A percentile compares a stretch with the other conserved stretches of the same genome.
phyloP scores from a whole-genome alignment of 495 filamentous ascomycete genomes.

The Aspergillus ostianus region DNA sequence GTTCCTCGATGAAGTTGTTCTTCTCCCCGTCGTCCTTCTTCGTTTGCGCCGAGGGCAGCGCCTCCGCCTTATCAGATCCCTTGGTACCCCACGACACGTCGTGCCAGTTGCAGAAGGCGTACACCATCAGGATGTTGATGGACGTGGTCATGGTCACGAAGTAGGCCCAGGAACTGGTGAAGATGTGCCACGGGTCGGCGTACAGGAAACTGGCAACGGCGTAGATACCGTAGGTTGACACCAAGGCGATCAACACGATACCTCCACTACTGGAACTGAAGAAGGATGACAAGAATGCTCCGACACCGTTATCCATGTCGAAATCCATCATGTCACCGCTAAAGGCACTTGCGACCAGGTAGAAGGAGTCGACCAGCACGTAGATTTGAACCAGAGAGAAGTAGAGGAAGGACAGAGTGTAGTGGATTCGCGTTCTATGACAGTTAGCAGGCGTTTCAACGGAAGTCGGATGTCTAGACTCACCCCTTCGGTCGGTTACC shows the following conservation, averaged over 20 bases:
- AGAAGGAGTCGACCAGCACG: slow-evolving; percentile 80
- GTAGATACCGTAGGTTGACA: slow-evolving; percentile 94
- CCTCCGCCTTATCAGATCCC: slow-evolving; percentile 94
- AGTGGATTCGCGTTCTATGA: slow-evolving; percentile 58
- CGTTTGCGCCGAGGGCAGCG: slow-evolving; percentile 80
- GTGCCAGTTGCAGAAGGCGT: slow-evolving; percentile 99
- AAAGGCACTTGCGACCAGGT: slow-evolving; percentile 83
- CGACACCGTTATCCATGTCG: slow-evolving; percentile 46
- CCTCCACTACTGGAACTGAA: slow-evolving; percentile 69
- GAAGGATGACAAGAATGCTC: slow-evolving; percentile 65
- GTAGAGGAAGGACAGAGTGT: slow-evolving; percentile 84
- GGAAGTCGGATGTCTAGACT: not conserved
- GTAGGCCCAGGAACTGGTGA: slow-evolving; percentile 93
- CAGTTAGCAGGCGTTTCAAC: not conserved
- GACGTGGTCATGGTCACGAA: slow-evolving; percentile 91
- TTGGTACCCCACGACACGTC: slow-evolving; percentile 99
- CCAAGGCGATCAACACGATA: slow-evolving; percentile 88
- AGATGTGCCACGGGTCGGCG: slow-evolving; percentile 99
- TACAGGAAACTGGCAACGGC: slow-evolving; percentile 94
- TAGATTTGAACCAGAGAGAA: slow-evolving; percentile 88
- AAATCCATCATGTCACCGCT: slow-evolving; percentile 52
- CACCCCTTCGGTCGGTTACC: slow-evolving; percentile 93
- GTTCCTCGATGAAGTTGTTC: slow-evolving; percentile 85
- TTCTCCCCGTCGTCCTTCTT: slow-evolving; percentile 80
- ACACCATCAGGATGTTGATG: slow-evolving; percentile 98